A percentile compares a stretch with the other conserved stretches of the same genome.
These are phyloP conservation scores for Nyssa sinensis DNA, from an alignment of 148 eudicot genomes.

Conservation along the genomic window DNA sequence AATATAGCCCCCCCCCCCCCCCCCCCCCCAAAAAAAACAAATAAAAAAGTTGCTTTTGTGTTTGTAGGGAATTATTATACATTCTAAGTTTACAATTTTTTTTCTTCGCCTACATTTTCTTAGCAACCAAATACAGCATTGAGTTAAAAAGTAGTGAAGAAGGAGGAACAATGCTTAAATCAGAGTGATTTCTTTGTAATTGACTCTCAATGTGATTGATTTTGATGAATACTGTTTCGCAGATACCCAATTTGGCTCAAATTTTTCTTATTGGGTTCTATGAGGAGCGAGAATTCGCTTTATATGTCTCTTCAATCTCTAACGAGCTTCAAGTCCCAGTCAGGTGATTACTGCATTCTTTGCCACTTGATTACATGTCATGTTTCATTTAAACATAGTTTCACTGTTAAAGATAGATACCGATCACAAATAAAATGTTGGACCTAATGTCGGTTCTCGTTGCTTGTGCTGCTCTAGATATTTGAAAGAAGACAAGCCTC, in stretches of 20 bases:
- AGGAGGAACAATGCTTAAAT: background rate
- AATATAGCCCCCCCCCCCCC: no score
- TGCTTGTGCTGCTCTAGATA: slow-evolving; percentile 48
- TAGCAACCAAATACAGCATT: background rate
- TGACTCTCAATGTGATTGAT: background rate
- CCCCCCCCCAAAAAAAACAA: no score
- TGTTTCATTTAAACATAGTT: background rate
- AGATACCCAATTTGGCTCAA: slow-evolving; percentile 93
- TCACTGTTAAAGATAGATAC: background rate
- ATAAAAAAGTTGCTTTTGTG: no score
- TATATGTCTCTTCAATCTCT: slow-evolving; percentile 87
- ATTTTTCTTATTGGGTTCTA: slow-evolving; percentile 76
- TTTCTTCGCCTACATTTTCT: background rate
- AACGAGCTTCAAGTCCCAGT: slow-evolving; percentile 88
- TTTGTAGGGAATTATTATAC: no score
- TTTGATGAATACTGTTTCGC: slow-evolving; percentile 18
- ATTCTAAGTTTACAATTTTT: no score
- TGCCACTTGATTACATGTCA: no score
- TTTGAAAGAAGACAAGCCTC: slow-evolving; percentile 92
- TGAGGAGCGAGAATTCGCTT: slow-evolving; percentile 80
- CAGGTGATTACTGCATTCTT: slow-evolving; percentile 44
- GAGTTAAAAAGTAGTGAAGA: background rate
- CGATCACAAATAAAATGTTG: background rate
- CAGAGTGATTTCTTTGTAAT: background rate
- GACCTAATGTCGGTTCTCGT: slow-evolving; percentile 9